phyloP scores from a whole-genome alignment of 164 flowering plant genomes.

The Annona squamosa region DNA sequence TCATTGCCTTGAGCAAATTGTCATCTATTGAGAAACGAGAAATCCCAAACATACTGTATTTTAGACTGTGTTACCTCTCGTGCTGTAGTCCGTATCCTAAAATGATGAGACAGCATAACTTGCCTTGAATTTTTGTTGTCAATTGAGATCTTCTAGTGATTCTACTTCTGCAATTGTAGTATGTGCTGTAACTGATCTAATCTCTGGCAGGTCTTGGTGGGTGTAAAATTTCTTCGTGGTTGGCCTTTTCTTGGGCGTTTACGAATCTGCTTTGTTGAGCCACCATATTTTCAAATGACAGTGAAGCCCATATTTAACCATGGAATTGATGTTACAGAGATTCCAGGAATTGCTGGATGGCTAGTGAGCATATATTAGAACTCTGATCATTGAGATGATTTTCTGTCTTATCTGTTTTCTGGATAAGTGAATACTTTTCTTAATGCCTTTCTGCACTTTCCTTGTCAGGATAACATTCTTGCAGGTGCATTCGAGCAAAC shows the following conservation, averaged over 20 bases:
- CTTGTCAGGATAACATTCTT: constrained; percentile 83
- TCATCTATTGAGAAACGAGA: background rate
- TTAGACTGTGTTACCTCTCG: background rate
- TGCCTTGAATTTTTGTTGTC: background rate
- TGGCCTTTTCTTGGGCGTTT: constrained; percentile 93
- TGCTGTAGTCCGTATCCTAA: background rate
- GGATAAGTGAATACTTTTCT: background rate
- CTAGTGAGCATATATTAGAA: constrained; percentile 39
- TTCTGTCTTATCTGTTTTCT: background rate
- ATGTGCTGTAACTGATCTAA: background rate
- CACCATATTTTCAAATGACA: constrained; percentile 96
- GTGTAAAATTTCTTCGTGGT: constrained; percentile 66
- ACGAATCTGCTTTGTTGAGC: constrained; percentile 86
- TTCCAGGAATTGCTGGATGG: constrained; percentile 99
- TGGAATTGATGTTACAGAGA: constrained; percentile 88
- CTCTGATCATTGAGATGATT: background rate
- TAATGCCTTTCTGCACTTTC: background rate
- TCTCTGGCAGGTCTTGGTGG: constrained; percentile 60
- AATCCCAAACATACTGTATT: background rate
- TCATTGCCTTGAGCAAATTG: background rate
- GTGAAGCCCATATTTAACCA: constrained; percentile 83
- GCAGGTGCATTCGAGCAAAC: constrained; percentile 90
- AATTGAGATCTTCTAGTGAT: background rate
- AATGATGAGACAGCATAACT: background rate
- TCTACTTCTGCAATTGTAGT: background rate